Base-by-base conservation (phyloP, 208 protist genomes). In the Wallacemonas rigidus region DNA sequence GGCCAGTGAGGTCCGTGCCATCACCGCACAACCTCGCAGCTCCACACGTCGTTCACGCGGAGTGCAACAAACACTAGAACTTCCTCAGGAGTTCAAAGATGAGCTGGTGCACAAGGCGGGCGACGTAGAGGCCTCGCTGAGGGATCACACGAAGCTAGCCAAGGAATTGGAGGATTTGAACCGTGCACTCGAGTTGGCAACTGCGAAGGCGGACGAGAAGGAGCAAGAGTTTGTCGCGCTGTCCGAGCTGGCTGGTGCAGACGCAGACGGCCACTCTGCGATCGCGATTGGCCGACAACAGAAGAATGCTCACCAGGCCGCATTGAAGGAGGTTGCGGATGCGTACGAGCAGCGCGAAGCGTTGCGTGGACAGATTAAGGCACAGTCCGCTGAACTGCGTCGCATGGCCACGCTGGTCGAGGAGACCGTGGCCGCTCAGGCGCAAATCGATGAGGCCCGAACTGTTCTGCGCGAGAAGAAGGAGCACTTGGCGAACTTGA, bases 1-100 rank as follows among this genome's bases (percentile, higher is more conserved):
- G 43, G 67, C 73, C 35, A 69, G 47, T 48, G 83, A 78, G 69
- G 65, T 80, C 45, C 81, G 69, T 54, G 73, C 74, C 50, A 79
- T 69, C 73, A 65, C 63, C 44, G 63, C 60, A 51, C 78, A 60
- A 8, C n/a, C 57, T 44, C 26, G 57, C 74, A 74, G 40, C 62
- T 35, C 71, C 17, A 50, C 50, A 57, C 63, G 48, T 45, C 45
- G 43, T 68, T 55, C 51, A 70, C 50, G 76, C 62, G 67, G 48
- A n/a, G 69, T 69, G 74, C 47, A 14, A 17, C 70, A 72, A 35
- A 17, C 70, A 2, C 39, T 81, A 11, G 50, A 53, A 6, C 54
- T 93, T 12, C 82, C 85, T 44, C 81, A 81, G 44, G 89, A 91
- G 60, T 79, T 88, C 40, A 75, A 90, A 17, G 79, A 88, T 43